Percentiles rank a stretch among this genome's conserved stretches.
These are phyloP conservation scores for Candida ponderosae DNA, from an alignment of 805 yeast genomes.

Conservation along the genomic window DNA sequence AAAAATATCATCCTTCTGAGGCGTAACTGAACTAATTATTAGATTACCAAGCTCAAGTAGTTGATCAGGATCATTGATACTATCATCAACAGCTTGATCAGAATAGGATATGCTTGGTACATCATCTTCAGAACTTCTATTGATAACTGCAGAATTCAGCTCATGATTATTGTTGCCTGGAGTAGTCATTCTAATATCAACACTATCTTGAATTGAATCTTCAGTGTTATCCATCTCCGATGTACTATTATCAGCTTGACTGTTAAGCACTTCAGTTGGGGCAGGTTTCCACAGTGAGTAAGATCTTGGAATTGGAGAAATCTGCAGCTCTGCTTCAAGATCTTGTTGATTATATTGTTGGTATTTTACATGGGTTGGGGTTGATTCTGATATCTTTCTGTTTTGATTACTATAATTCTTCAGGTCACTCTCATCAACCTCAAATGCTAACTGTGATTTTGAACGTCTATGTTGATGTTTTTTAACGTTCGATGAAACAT, in stretches of 20 bases:
- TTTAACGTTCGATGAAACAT: no score
- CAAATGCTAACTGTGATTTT: neutral
- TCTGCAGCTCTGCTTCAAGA: neutral
- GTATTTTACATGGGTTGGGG: neutral
- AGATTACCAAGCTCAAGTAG: conserved; percentile 12
- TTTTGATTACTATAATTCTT: no score
- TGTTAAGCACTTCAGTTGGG: neutral
- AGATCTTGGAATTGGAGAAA: neutral
- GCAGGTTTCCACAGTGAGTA: neutral
- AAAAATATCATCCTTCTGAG: no score
- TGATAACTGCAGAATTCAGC: neutral
- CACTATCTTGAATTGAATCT: neutral
- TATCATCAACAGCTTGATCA: no score
- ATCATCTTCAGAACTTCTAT: neutral
- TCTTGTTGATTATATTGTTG: neutral
- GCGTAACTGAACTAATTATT: no score
- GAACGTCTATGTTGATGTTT: neutral
- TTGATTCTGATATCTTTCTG: no score
- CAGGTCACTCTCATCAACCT: no score
- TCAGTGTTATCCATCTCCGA: neutral
- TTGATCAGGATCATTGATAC: conserved; percentile 9
- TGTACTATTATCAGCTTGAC: no score
- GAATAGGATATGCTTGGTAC: no score
- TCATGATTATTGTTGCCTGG: no score
- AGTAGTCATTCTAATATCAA: no score